Base-by-base conservation (phyloP, 2,329 filamentous ascomycete species). In the Calonectria naviculata region DNA sequence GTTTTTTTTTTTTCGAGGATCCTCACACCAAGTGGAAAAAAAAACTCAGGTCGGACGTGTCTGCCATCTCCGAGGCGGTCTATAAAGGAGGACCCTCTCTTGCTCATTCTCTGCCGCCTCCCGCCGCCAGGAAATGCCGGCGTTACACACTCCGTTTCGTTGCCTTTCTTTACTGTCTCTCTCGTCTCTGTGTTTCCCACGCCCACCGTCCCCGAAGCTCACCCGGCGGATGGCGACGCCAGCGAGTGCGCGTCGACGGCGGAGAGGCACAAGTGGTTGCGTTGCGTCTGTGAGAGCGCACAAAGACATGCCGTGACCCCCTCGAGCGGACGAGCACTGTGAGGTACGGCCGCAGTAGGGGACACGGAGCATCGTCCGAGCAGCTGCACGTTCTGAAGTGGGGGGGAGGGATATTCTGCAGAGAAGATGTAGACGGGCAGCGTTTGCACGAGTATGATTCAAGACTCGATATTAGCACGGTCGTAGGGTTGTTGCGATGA, bases 151-250 rank as follows among this genome's bases (percentile, higher is more conserved):
- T 34, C 42, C 42, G 4, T 46, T 21, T 46, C 13, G 10, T 46
- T 36, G 10, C 15, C 15, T 10, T 36, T 36, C 34, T 36, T 36
- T 36, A n/a, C 34, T 34, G 6, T 34, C 31, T 34, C 31, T 34
- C 31, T 34, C 31, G n/a, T 34, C 31, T 34, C 31, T 34, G 10
- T 36, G 47, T 52, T 10, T 26, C 41, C 61, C 60, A 44, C 52
- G 41, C 67, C 67, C 28, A 6, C 24, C 67, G 54, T 52, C 52
- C 58, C 67, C 67, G 67, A 65, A 42, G 67, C 67, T 65, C 47
- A 65, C 60, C 67, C 67, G 56, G 38, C 26, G 36, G 19, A n/a
- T 36, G 24, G 29, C 12, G 52, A 38, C 31, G 31, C 52, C 56
- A 61, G 56, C 56, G 38, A 61, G 52, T 58, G 52, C 38, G 38